Evolutionary conservation across 768 basidiomycete genomes (phyloP), one percentile per base, ranked within the genome.

Genomic region (Auricularia heimuer): DNA sequence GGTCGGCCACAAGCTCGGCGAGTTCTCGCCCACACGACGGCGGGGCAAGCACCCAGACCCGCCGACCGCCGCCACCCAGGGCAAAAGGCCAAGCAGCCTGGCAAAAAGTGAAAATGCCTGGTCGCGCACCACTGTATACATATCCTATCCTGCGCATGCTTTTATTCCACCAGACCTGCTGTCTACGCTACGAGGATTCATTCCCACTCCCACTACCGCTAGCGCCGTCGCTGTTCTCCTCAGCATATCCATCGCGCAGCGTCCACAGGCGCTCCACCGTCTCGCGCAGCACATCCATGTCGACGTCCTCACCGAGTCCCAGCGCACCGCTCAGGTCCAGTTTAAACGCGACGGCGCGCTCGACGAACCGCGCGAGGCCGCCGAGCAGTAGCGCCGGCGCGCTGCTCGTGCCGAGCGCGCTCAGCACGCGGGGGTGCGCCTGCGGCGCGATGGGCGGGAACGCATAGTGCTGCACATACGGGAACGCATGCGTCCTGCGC

Each of bases 1-100:
- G 96, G 93, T 99, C 1, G 96, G 96, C 0, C 95, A 99, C 75
- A 99, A 99, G 75, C 76, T 98, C 63, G 96, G 96, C 63, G 94
- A 98, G 80, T 98, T 98, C 75, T 79, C 93, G 47, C 84, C 87
- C 69, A 98, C 95, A 42, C 87, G 89, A 78, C 24, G 56, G 8
- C 18, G 56, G 24, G 56, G 56, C 56, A 60, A 60, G 34, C 24
- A 33, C 29, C 56, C 34, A 21, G 56, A 60, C 29, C 56, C 56
- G 12, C 29, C 56, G 34, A 35, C 34, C 29, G 29, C 56, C 14
- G 14, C 4, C 24, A 35, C 29, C 56, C 56, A 6, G 34, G 29
- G 14, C 56, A 60, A 18, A 60, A 34, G 24, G 34, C 24, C 29
- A 60, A 60, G 29, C 24, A 8, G 6, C 7, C 10, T 12, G 56